Base-by-base conservation (phyloP, 2,329 filamentous ascomycete genomes). In the Sarocladium kiliense region DNA sequence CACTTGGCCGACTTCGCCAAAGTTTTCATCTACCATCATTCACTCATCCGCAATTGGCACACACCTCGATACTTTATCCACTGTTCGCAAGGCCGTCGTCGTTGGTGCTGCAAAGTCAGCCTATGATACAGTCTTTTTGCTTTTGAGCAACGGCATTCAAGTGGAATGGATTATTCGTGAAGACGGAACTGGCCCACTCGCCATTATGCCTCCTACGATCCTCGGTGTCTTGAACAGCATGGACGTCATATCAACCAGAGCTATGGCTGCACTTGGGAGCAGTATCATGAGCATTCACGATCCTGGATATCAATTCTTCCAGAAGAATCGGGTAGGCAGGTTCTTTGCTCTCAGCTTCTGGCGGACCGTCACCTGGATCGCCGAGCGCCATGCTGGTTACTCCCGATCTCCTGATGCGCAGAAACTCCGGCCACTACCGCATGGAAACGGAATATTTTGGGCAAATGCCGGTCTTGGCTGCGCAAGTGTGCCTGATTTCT, bases 131-230 rank as follows among this genome's bases (percentile, higher is more conserved):
- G 67, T 70, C 27, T 69, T 60, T 53, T 57, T 66, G 10, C 60
- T 71, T 1, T 57, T 69, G 2, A 62, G 59, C 10, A 37, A 55
- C 2, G 68, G 67, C 0, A 66, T 66, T 53, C 58, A 64, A 47
- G 67, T 71, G 4, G 47, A 61, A 19, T 71, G 68, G 68, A 55
- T 71, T 3, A 71, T 71, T 49, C 66, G 68, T 11, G 51, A 61
- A 2, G 60, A 60, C n/a, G 64, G 63, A 2, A 57, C 64, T 9
- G 69, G 69, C 0, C 66, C 68, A 1, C 26, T 68, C 2, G 61
- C 66, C n/a, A 65, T 71, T 10, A 54, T 65, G 56, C 62, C 67
- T 6, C 61, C 64, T 0, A 62, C 57, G 5, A 44, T 68, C 19
- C 19, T 65, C 21, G 60, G 63, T 30, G 3, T 66, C 14, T n/a